Conservation (phyloP, 495 filamentous ascomycete genomes). For the Daldinia vernicosa region DNA sequence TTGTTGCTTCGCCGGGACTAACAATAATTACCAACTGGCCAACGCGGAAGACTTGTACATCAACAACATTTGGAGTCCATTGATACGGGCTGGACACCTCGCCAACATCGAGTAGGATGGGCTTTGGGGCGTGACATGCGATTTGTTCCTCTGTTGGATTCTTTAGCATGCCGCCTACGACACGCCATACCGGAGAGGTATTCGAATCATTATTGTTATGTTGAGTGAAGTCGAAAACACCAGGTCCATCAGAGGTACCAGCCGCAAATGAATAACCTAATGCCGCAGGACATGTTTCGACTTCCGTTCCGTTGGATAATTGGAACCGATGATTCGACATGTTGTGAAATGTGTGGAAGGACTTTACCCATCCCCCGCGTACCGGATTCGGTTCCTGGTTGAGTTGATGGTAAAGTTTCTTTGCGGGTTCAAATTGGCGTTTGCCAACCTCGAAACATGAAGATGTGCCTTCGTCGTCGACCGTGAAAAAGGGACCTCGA, state of each 20-base stretch:
- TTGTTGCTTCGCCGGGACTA: conserved; percentile 89
- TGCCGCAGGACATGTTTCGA: conserved; percentile 87
- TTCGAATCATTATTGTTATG: conserved; percentile 76
- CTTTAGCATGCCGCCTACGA: conserved; percentile 77
- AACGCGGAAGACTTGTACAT: conserved; percentile 87
- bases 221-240: conserved; percentile 94
- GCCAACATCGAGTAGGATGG: conserved; percentile 90
- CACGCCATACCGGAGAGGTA: conserved; percentile 83
- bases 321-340: conserved; percentile 78
- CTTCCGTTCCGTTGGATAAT: conserved; percentile 76
- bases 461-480: conserved; percentile 74
- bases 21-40: conserved; percentile 90
- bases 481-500: conserved; percentile 81
- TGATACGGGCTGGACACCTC: conserved; percentile 80
- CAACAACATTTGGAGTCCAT: conserved; percentile 94
- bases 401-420: conserved; percentile 67
- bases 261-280: conserved; percentile 94
- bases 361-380: conserved; percentile 69
- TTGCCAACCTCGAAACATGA: conserved; percentile 83
- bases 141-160: conserved; percentile 74
- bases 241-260: conserved; percentile 93
- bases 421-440: conserved; percentile 76
- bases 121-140: conserved; percentile 83
- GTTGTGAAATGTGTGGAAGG: conserved; percentile 79
- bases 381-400: conserved; percentile 58